Percentiles rank a stretch among this genome's conserved stretches.
phyloP scores from a whole-genome alignment of 2,329 filamentous ascomycete species.

The Aspergillus clavatus region DNA sequence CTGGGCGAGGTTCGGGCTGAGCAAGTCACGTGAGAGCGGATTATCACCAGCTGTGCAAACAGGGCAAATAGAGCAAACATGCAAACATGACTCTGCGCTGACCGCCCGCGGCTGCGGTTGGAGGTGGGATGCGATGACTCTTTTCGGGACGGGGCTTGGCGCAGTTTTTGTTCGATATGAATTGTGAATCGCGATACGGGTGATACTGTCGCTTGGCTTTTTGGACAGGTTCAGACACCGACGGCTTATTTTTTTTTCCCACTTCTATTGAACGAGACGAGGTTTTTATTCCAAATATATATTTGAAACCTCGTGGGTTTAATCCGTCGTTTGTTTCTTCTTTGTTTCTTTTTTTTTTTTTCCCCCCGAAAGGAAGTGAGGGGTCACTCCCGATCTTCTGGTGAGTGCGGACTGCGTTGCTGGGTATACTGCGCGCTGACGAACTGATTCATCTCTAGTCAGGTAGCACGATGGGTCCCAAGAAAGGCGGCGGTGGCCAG shows the following conservation, averaged over 20 bases:
- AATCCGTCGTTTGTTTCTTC: no score
- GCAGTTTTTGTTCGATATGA: constrained; percentile 27
- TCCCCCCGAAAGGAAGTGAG: background rate
- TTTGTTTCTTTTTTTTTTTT: no score
- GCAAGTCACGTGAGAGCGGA: constrained; percentile 1
- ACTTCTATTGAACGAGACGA: no score
- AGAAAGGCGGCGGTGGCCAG: constrained; percentile 27
- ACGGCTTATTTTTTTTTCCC: no score
- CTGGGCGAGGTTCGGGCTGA: no score
- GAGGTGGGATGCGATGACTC: constrained; percentile 20
- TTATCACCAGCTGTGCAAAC: no score
- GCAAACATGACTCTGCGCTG: constrained; percentile 14
- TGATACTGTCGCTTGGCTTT: no score
- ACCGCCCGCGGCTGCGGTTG: constrained; percentile 4
- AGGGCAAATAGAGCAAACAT: constrained; percentile 15
- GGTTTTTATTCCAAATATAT: no score
- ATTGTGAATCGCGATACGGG: no score
- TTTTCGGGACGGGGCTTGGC: constrained; percentile 26
- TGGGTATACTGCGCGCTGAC: no score
- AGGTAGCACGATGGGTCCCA: constrained; percentile 30
- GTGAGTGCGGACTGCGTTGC: no score
- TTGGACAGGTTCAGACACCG: background rate
- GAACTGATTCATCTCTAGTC: background rate
- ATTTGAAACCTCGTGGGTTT: no score
- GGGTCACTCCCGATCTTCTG: background rate